These are phyloP conservation scores for Achlya hypogyna DNA, from an alignment of 352 stramenopile species.

Conservation along the genomic window DNA sequence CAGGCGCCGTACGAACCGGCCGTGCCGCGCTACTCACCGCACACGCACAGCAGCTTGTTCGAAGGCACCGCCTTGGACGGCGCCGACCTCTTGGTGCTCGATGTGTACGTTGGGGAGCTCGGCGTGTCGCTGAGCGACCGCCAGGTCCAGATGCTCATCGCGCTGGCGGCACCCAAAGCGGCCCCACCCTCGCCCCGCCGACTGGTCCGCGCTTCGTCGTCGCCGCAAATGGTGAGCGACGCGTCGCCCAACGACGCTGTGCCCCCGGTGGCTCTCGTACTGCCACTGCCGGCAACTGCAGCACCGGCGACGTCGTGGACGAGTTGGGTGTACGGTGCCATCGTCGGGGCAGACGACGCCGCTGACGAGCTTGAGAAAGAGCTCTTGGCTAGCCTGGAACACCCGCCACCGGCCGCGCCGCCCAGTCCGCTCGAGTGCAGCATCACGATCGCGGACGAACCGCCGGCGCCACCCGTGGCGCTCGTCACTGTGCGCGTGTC, in stretches of 20 bases:
- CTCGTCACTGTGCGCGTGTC: constrained; percentile 12
- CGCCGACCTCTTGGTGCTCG: constrained; percentile 38
- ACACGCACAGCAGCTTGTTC: not conserved
- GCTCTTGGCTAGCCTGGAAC: not conserved
- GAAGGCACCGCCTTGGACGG: not conserved
- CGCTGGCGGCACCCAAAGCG: constrained; percentile 25
- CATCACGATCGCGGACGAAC: not conserved
- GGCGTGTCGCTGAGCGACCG: constrained; percentile 73
- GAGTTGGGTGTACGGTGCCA: not conserved
- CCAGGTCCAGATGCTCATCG: constrained; percentile 70
- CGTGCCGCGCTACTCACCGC: not conserved
- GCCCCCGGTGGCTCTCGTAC: not conserved
- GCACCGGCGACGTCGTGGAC: constrained; percentile 1
- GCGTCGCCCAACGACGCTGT: not conserved
- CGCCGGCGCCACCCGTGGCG: not conserved
- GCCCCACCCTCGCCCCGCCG: not conserved
- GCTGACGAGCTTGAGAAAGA: constrained; percentile 15
- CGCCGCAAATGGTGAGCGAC: not conserved
- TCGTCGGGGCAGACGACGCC: not conserved
- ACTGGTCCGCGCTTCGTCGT: not conserved
- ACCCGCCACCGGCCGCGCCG: not conserved
- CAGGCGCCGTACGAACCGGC: not conserved
- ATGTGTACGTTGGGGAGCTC: constrained; percentile 60
- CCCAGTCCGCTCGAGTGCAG: not conserved
- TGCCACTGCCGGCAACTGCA: not conserved